phyloP scores from a whole-genome alignment of 257 asterid species.

The Nemophila menziesii region DNA sequence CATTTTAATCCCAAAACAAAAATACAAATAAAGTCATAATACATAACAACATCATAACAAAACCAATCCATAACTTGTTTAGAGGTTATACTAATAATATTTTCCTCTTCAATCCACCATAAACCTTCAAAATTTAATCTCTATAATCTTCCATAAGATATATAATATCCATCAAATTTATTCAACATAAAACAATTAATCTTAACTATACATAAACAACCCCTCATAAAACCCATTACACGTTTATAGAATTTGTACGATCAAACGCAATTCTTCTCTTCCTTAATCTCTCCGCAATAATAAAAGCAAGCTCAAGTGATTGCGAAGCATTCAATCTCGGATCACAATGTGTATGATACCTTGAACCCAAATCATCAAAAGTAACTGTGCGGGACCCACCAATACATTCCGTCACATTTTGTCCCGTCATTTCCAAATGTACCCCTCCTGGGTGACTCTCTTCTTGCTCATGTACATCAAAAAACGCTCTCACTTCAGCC shows the following conservation, averaged over 20 bases:
- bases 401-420: constrained; percentile 10
- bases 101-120: no score
- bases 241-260: not conserved
- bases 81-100: no score
- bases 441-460: constrained; percentile 6
- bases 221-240: not conserved
- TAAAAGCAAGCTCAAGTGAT: constrained; percentile 9
- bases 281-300: constrained; percentile 9
- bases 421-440: constrained; percentile 11
- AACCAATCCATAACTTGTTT: no score
- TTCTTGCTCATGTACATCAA: constrained; percentile 6
- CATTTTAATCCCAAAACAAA: no score
- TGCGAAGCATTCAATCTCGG: constrained; percentile 9
- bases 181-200: not conserved
- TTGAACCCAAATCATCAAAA: constrained; percentile 7
- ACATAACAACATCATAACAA: no score
- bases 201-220: not conserved
- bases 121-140: no score
- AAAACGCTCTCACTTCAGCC: constrained; percentile 2
- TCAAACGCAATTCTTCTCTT: constrained; percentile 6
- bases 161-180: not conserved
- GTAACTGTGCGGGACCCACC: constrained; percentile 10
- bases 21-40: no score
- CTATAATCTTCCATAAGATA: no score
- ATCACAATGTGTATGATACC: constrained; percentile 10